Conservation (phyloP, 495 filamentous ascomycete species). For the Tuber indicum region DNA sequence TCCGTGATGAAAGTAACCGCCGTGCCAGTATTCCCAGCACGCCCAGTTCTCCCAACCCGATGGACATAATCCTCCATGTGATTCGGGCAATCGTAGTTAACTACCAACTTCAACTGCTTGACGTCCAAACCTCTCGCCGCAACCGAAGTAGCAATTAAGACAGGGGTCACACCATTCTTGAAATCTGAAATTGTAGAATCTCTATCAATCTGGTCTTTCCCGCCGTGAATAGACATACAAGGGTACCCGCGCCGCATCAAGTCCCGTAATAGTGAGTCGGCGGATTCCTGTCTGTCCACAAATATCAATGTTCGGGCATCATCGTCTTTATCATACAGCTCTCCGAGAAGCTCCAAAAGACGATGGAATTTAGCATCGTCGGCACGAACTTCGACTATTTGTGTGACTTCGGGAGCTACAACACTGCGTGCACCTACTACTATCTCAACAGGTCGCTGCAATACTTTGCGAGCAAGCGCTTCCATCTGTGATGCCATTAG, state of each 20-base stretch:
- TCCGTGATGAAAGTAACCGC: constrained; percentile 91
- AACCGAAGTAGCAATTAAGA: constrained; percentile 91
- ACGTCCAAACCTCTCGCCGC: constrained; percentile 94
- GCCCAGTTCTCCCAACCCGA: constrained; percentile 85
- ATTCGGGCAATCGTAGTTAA: constrained; percentile 95
- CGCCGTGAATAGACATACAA: constrained; percentile 93
- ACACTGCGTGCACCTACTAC: constrained; percentile 84
- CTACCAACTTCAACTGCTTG: constrained; percentile 89
- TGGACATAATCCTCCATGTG: constrained; percentile 98
- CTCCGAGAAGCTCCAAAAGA: constrained; percentile 76
- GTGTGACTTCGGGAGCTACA: constrained; percentile 89
- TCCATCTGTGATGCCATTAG: constrained; percentile 61
- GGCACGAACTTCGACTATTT: constrained; percentile 81
- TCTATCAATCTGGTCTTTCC: constrained; percentile 91
- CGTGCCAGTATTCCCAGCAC: constrained; percentile 89
- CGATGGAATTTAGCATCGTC: constrained; percentile 80
- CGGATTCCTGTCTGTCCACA: constrained; percentile 89
- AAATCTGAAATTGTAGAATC: constrained; percentile 93
- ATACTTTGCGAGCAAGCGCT: constrained; percentile 74
- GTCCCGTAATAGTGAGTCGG: constrained; percentile 74
- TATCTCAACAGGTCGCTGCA: constrained; percentile 84
- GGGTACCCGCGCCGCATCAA: constrained; percentile 85
- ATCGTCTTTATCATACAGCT: constrained; percentile 79
- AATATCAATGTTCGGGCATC: constrained; percentile 87
- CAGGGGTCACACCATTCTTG: constrained; percentile 80